Percentiles rank a stretch among this genome's conserved stretches.
Conservation (phyloP, 768 basidiomycete species). For the Chalciporus piperatus region DNA sequence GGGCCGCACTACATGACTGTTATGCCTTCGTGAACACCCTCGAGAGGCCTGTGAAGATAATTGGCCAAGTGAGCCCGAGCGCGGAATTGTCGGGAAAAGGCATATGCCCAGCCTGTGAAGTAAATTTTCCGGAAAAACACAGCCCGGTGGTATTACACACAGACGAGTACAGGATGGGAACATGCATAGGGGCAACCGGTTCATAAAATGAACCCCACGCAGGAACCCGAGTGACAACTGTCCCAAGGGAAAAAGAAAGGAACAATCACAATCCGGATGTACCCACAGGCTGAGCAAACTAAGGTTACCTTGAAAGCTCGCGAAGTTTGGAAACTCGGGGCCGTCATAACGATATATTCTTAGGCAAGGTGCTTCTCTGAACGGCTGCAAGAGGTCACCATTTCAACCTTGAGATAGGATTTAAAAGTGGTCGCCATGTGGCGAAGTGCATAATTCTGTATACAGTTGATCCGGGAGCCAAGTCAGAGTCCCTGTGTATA, state of each 20-base stretch:
- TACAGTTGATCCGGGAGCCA: background rate
- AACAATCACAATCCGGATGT: background rate
- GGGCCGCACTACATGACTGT: background rate
- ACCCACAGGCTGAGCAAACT: background rate
- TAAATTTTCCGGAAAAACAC: background rate
- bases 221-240: background rate
- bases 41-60: background rate
- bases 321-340: slow-evolving; percentile 2
- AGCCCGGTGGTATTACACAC: slow-evolving; percentile 6
- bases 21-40: background rate
- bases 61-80: background rate
- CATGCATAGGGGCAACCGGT: background rate
- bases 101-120: background rate
- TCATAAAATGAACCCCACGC: background rate
- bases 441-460: background rate
- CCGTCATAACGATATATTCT: background rate
- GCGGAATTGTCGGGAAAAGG: background rate
- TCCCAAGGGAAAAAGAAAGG: background rate
- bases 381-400: background rate
- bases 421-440: slow-evolving; percentile 3
- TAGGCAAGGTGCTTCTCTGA: background rate
- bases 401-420: slow-evolving; percentile 10
- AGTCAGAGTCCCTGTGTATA: too few relatives aligned
- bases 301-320: background rate
- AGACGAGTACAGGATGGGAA: background rate